Base-by-base conservation (phyloP, 148 eudicot genomes). In the Heliamphora exappendiculata region DNA sequence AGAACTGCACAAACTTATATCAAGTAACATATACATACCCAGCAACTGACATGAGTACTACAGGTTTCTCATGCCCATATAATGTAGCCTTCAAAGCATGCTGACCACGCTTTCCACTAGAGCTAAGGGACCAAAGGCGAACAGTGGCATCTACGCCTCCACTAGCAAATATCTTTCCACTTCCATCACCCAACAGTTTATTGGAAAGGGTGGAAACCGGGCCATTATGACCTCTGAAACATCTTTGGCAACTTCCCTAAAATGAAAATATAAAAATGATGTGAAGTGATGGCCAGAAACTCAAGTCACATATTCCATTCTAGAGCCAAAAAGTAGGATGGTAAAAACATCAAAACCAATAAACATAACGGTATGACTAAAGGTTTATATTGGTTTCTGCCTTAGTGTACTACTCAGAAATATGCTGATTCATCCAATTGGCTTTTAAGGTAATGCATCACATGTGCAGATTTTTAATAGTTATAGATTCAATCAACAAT, bases 61-160 rank as follows among this genome's bases (percentile, higher is more conserved):
- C 78, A 75, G 93, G 88, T 60, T 83, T 91, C 75, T 84, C 88
- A 81, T 91, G 97, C 63, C 94, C 94, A 65, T 84, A 54, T 13
- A 92, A 76, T 75, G 94, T 90, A 78, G 89, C 94, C 80, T 79
- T 88, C 58, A 88, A 60, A 65, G 90, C 89, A 53, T 86, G 89
- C 51, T 87, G 89, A 68, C 94, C 89, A 58, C 89, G 87, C 81
- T 87, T 90, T 51, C 94, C 91, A 60, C 80, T 80, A 8, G 91
- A 87, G 78, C 82, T 68, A 24, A 92, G 84, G 34, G 94, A 90
- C 97, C 97, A 92, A 41, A 92, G 86, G 77, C 94, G 94, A 82
- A 92, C 94, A 67, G 91, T 90, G 26, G 87, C 82, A 85, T 92
- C 97, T 71, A 79, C 92, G 57, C 97, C 94, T 73, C 97, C 97